Conservation (phyloP, 192 early-diverging fungal genomes). For the Coemansia sp. region DNA sequence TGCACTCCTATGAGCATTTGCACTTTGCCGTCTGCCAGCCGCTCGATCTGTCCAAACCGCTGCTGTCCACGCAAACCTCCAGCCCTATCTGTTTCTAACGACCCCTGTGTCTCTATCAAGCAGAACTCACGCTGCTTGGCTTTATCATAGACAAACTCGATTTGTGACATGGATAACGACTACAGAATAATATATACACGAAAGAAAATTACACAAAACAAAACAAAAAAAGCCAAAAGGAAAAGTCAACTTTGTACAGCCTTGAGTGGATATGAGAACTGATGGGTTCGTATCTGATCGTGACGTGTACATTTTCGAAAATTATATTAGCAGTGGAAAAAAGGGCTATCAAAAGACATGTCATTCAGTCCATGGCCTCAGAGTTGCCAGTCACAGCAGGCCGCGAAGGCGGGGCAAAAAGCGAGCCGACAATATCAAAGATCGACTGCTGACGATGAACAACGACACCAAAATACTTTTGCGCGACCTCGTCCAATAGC, state of each 20-base stretch:
- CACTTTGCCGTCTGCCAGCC: conserved; percentile 28
- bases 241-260: neutral
- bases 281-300: neutral
- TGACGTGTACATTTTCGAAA: neutral
- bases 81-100: conserved; percentile 43
- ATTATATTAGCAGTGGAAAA: neutral
- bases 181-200: neutral
- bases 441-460: conserved; percentile 54
- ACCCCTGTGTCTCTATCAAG: conserved; percentile 50
- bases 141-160: conserved; percentile 39
- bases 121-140: conserved; percentile 41
- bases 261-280: neutral
- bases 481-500: conserved; percentile 42
- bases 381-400: conserved; percentile 24
- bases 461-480: conserved; percentile 58
- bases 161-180: conserved; percentile 40
- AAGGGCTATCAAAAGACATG: neutral
- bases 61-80: conserved; percentile 48
- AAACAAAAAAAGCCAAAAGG: neutral
- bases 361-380: conserved; percentile 47
- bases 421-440: conserved; percentile 53
- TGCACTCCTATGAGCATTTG: conserved; percentile 49
- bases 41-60: conserved; percentile 44
- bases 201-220: neutral
- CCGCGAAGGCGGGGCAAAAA: conserved; percentile 44